These are phyloP conservation scores for Penicillium atrosanguineum DNA, from an alignment of 495 filamentous ascomycete species.

Conservation along the genomic window DNA sequence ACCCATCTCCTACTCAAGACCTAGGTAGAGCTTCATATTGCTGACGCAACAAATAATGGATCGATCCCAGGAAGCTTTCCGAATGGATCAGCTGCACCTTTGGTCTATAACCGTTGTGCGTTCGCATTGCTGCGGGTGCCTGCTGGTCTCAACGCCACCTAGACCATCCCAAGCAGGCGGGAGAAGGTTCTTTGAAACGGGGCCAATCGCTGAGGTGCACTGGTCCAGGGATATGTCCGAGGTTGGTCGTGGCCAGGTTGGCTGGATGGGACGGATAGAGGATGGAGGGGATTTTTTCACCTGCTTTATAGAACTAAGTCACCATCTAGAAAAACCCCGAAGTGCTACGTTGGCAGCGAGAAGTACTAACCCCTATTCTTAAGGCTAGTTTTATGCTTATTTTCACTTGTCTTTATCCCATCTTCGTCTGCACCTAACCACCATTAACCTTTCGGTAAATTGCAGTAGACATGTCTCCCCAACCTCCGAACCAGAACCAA, in stretches of 20 bases:
- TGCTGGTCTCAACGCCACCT: conserved; percentile 27
- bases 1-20: background rate
- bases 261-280: background rate
- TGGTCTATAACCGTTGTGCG: conserved; percentile 14
- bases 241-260: background rate
- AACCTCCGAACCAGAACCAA: background rate
- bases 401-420: background rate
- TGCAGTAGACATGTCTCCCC: conserved; percentile 18
- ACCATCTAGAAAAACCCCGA: background rate
- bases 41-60: background rate
- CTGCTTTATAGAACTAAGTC: background rate
- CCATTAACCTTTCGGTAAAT: conserved; percentile 8
- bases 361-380: no score
- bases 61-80: background rate
- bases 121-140: conserved; percentile 21
- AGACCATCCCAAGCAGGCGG: conserved; percentile 18
- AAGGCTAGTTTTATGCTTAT: no score
- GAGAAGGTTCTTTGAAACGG: conserved; percentile 29
- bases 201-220: conserved; percentile 10
- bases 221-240: conserved; percentile 6
- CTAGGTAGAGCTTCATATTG: background rate
- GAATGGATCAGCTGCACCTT: conserved; percentile 1
- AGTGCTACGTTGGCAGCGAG: no score
- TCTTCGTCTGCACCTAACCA: background rate
- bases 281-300: background rate